phyloP scores from a whole-genome alignment of 2,329 filamentous ascomycete species.

The Colletotrichum tropicale region DNA sequence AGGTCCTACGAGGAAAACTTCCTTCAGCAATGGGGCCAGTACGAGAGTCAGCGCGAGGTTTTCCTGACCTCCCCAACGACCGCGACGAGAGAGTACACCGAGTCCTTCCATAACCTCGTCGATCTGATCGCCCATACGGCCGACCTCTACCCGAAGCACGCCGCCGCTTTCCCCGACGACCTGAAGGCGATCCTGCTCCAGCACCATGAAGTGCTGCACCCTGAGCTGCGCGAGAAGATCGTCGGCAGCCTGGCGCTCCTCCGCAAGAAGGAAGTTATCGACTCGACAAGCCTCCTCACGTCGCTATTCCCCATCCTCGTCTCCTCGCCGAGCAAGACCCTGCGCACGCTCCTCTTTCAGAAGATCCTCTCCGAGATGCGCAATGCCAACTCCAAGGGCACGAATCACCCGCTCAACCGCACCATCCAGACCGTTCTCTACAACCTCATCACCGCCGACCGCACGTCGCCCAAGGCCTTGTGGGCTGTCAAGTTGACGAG shows the following conservation, averaged over 20 bases:
- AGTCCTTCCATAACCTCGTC: slow-evolving; percentile 88
- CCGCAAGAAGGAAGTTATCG: slow-evolving; percentile 88
- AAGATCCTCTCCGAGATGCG: slow-evolving; percentile 93
- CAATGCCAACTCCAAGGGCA: slow-evolving; percentile 83
- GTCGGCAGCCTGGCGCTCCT: slow-evolving; percentile 88
- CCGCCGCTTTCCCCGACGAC: slow-evolving; percentile 77
- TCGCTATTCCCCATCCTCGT: slow-evolving; percentile 95
- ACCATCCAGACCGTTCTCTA: slow-evolving; percentile 93
- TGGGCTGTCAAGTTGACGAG: slow-evolving; percentile 97
- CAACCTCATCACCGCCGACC: slow-evolving; percentile 87
- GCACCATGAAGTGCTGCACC: slow-evolving; percentile 83
- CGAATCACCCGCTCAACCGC: slow-evolving; percentile 91
- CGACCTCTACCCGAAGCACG: slow-evolving; percentile 88
- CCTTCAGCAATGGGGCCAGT: slow-evolving; percentile 85
- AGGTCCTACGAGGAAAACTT: slow-evolving; percentile 93
- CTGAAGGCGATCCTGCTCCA: slow-evolving; percentile 80
- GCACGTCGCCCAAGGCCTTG: slow-evolving; percentile 81
- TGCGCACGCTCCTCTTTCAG: slow-evolving; percentile 81
- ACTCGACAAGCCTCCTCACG: slow-evolving; percentile 82
- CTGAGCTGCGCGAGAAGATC: slow-evolving; percentile 90
- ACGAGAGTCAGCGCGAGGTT: slow-evolving; percentile 88
- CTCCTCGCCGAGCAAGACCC: slow-evolving; percentile 87
- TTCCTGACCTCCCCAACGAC: slow-evolving; percentile 84
- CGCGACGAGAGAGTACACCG: slow-evolving; percentile 76
- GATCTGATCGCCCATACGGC: slow-evolving; percentile 94